Conservation (phyloP, 2,329 filamentous ascomycete species). For the Neopestalotiopsis clavispora region DNA sequence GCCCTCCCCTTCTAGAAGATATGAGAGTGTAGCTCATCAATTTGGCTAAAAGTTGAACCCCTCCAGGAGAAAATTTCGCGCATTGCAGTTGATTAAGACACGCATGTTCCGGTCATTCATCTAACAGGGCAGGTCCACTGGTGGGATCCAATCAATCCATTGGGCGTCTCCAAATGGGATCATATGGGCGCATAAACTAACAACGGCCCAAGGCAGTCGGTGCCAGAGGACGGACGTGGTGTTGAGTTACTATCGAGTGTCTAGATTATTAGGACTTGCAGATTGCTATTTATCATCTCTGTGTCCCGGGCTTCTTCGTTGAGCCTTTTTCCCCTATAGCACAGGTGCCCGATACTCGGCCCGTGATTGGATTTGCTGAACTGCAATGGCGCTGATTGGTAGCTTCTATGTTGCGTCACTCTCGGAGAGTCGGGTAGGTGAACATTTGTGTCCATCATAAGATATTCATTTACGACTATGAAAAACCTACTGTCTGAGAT, state of each 20-base stretch:
- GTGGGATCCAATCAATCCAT: background rate
- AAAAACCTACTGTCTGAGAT: background rate
- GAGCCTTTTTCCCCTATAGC: background rate
- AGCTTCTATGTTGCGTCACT: background rate
- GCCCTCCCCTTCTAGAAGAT: background rate
- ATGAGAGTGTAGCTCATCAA: background rate
- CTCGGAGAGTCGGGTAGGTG: background rate
- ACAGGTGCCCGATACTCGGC: background rate
- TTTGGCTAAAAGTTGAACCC: background rate
- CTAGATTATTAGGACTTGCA: background rate
- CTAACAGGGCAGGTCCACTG: slow-evolving; percentile 10
- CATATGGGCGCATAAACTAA: slow-evolving; percentile 8
- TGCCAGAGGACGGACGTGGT: background rate
- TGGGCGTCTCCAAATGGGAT: background rate
- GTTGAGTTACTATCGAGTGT: background rate
- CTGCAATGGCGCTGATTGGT: background rate
- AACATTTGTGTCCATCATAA: background rate
- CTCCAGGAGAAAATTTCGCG: background rate
- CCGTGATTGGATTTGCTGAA: background rate
- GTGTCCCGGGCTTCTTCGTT: background rate
- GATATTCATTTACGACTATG: background rate
- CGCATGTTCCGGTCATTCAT: background rate
- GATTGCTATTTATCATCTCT: background rate
- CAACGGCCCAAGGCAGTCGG: slow-evolving; percentile 4
- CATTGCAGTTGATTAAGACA: background rate